Base-by-base conservation (phyloP, 352 stramenopile species). In the Globisporangium paddicum region DNA sequence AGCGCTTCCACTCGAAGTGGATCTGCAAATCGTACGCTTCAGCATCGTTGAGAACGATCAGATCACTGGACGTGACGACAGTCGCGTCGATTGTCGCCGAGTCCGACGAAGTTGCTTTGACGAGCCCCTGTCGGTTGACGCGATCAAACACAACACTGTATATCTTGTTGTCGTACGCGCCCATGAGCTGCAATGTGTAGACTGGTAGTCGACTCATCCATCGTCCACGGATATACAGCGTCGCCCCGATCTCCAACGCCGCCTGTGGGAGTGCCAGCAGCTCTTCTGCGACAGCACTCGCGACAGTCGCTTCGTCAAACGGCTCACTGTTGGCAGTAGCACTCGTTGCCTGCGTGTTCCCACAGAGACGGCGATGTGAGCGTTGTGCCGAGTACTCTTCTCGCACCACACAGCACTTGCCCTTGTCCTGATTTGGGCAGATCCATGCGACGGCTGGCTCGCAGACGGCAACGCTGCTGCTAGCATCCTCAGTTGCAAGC, bases 401-500 rank as follows among this genome's bases (percentile, higher is more conserved):
- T 5, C 35, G 7, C 3, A 51, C 42, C 2, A 68, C 64, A 21
- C 64, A 71, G 50, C 64, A 71, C 1, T 19, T 40, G 19, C 54
- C 54, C 5, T 53, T 37, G 25, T 65, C 61, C 18, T 46, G 26
- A 2, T 5, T 18, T 2, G 60, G 61, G 16, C 64, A 71, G 11
- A 71, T 45, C 64, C 64, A 68, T 14, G 55, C 13, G 4, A 48
- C 34, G 0, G 64, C 64, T 5, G 55, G 55, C 9, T 71, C 64
- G 25, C 64, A 71, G 23, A 21, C 4, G 13, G 26, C 45, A 6
- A 28, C 19, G 3, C n/a, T 40, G 10, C 13, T 28, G 11, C 21
- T 26, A 13, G 37, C 8, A 41, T 34, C 11, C 4, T 28, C 23
- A 5, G 21, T 23, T 8, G 21, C 6, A 0, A 62, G 55, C 21